Conservation (phyloP, 371 early-diverging fungal species). For the Mucor indicus region DNA sequence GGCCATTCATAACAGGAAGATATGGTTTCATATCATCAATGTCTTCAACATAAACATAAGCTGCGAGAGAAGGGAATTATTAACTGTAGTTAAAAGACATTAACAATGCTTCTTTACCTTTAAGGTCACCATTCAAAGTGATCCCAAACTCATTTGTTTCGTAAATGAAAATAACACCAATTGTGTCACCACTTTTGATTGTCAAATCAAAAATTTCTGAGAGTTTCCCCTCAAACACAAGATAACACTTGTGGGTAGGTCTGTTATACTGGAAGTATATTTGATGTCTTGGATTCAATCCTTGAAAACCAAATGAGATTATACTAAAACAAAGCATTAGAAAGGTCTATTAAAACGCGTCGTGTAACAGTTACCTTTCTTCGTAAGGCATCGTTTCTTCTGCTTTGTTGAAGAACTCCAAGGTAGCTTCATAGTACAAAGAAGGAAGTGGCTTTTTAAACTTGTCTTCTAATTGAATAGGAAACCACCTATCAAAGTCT, state of each 20-base stretch:
- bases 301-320: conserved; percentile 20
- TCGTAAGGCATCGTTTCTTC: too few relatives aligned
- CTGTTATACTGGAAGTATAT: too few relatives aligned
- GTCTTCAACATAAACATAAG: conserved; percentile 6
- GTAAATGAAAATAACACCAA: conserved; percentile 27
- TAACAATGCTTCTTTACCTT: conserved; percentile 6
- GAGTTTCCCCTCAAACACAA: too few relatives aligned
- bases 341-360: not conserved
- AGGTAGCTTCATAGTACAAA: too few relatives aligned
- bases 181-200: conserved; percentile 24
- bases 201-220: conserved; percentile 19
- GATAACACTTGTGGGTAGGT: too few relatives aligned
- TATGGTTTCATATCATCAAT: conserved; percentile 10
- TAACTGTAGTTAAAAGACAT: not conserved
- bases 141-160: conserved; percentile 18
- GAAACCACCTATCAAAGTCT: conserved; percentile 4
- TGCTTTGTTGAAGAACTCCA: too few relatives aligned
- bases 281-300: conserved; percentile 9
- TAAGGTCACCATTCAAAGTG: conserved; percentile 21
- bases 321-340: too few relatives aligned
- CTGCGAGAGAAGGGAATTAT: not conserved
- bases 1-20: conserved; percentile 20
- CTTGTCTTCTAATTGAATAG: too few relatives aligned
- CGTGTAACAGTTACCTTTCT: too few relatives aligned
- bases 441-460: too few relatives aligned